Evolutionary conservation across 495 filamentous ascomycete species (phyloP).

Genomic region (Hypomontagnella submonticulosa): DNA sequence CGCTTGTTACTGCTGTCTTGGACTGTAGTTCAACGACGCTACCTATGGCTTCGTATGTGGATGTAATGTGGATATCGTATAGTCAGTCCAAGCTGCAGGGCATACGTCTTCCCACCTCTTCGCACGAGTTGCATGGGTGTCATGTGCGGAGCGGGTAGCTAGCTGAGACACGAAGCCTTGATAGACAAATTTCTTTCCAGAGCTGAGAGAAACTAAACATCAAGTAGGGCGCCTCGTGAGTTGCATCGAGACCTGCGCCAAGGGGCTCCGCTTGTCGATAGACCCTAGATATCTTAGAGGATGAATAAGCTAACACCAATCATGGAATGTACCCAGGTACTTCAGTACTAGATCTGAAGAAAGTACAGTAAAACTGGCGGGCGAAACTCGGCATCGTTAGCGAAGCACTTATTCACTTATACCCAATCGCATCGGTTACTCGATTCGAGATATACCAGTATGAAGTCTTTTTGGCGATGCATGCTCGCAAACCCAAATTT

Average conservation of each 20-base stretch:
- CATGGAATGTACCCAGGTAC: neutral
- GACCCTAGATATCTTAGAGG: constrained; percentile 24
- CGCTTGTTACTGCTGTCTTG: constrained; percentile 34
- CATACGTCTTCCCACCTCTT: neutral
- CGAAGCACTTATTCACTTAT: neutral
- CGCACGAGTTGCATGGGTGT: constrained; percentile 1
- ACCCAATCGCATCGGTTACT: neutral
- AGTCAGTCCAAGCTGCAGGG: constrained; percentile 1
- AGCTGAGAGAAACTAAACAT: constrained; percentile 13
- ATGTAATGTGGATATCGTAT: constrained; percentile 13
- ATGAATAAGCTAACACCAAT: constrained; percentile 38
- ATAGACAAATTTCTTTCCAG: constrained; percentile 17
- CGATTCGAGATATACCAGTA: constrained; percentile 1
- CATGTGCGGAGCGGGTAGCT: neutral
- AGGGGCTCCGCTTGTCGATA: constrained; percentile 23
- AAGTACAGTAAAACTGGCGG: constrained; percentile 20
- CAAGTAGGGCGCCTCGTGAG: constrained; percentile 18
- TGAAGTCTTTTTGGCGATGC: no score
- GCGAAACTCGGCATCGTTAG: constrained; percentile 37
- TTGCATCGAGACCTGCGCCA: constrained; percentile 28
- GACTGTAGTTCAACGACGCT: constrained; percentile 20
- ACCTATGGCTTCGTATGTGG: constrained; percentile 20
- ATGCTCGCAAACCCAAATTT: no score
- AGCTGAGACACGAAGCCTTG: constrained; percentile 31
- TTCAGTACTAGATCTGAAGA: neutral